Conservation (phyloP, 352 stramenopile genomes). For the Pythium phragmiticola region DNA sequence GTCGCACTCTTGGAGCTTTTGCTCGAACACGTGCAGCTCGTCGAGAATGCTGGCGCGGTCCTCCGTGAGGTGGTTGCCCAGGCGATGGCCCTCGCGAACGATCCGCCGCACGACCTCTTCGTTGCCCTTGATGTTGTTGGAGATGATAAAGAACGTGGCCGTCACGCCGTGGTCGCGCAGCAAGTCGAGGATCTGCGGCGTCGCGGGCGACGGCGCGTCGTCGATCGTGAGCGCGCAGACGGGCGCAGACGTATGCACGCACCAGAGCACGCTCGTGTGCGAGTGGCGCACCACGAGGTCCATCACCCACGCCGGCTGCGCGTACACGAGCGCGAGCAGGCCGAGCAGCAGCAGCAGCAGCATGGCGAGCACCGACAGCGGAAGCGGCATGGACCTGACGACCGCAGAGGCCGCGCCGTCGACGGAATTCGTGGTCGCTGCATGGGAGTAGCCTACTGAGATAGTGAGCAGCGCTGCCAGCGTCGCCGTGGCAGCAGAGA, state of each 20-base stretch:
- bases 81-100: slow-evolving; percentile 68
- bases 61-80: slow-evolving; percentile 83
- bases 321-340: slow-evolving; percentile 57
- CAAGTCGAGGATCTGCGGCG: slow-evolving; percentile 70
- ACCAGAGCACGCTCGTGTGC: slow-evolving; percentile 78
- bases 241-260: slow-evolving; percentile 42
- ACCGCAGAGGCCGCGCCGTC: neutral
- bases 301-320: slow-evolving; percentile 71
- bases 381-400: neutral
- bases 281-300: slow-evolving; percentile 61
- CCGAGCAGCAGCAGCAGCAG: slow-evolving; percentile 30
- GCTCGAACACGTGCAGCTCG: slow-evolving; percentile 77
- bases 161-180: slow-evolving; percentile 57
- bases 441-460: slow-evolving; percentile 3
- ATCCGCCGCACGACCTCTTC: slow-evolving; percentile 75
- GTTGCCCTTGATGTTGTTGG: slow-evolving; percentile 55
- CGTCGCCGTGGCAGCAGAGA: neutral
- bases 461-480: neutral
- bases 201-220: slow-evolving; percentile 66
- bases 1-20: slow-evolving; percentile 80
- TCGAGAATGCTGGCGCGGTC: slow-evolving; percentile 80
- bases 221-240: slow-evolving; percentile 82
- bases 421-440: neutral
- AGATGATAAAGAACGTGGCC: slow-evolving; percentile 89
- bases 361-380: slow-evolving; percentile 10